Percentiles rank a stretch among this genome's conserved stretches.
phyloP scores from a whole-genome alignment of 306 rosid species.

The Vigna mungo region DNA sequence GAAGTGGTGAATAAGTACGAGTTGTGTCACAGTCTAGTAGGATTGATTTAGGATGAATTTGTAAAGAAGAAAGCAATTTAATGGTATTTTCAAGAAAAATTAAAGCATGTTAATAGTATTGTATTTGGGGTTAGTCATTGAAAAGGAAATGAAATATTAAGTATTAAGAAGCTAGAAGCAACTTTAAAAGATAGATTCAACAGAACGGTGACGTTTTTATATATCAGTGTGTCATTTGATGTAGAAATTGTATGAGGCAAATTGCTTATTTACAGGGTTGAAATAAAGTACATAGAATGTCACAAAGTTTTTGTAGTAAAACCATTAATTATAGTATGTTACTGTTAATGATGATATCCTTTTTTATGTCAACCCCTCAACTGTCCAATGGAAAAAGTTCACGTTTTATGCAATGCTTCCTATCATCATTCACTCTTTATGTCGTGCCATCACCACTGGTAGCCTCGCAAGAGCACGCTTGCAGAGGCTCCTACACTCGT shows the following conservation, averaged over 20 bases:
- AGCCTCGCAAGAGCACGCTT: slow-evolving; percentile 79
- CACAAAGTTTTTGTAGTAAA: background rate
- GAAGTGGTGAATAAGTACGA: background rate
- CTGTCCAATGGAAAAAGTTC: background rate
- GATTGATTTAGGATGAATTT: background rate
- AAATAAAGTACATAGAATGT: background rate
- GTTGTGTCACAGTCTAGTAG: slow-evolving; percentile 33
- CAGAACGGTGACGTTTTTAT: background rate
- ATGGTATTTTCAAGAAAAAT: too few relatives aligned
- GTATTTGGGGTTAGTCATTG: too few relatives aligned
- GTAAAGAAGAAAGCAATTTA: background rate
- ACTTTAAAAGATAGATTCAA: background rate
- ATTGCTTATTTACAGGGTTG: slow-evolving; percentile 6
- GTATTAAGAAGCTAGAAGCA: too few relatives aligned
- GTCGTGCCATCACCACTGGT: slow-evolving; percentile 62
- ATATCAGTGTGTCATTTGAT: background rate
- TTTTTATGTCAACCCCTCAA: background rate
- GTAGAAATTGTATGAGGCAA: slow-evolving; percentile 33
- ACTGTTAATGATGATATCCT: slow-evolving; percentile 9
- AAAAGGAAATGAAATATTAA: too few relatives aligned
- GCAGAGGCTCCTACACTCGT: slow-evolving; percentile 77
- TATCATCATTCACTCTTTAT: too few relatives aligned
- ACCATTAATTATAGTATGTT: background rate
- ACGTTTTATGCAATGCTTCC: too few relatives aligned
- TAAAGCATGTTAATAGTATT: too few relatives aligned